Evolutionary conservation across 257 asterid genomes (phyloP).

Genomic region (Solanum sitiens): DNA sequence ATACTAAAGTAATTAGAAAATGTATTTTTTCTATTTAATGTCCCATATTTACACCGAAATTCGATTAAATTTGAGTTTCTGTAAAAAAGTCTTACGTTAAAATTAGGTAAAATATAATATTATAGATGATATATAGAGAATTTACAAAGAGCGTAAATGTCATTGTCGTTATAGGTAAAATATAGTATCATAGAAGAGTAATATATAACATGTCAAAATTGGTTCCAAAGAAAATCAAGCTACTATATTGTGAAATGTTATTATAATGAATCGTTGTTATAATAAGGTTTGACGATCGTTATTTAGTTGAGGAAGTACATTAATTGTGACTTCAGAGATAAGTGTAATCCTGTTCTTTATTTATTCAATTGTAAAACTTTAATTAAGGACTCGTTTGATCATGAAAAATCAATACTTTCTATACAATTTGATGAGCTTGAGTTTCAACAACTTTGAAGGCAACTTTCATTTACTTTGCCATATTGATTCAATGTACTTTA

Average conservation of each 20-base stretch:
- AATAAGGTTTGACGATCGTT: rapidly evolving
- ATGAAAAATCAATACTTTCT: neutral
- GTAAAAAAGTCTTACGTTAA: too few relatives aligned
- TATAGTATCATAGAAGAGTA: too few relatives aligned
- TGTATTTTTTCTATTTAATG: too few relatives aligned
- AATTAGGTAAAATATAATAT: too few relatives aligned
- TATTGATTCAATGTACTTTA: neutral
- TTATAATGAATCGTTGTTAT: too few relatives aligned
- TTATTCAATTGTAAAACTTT: too few relatives aligned
- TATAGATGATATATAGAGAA: too few relatives aligned
- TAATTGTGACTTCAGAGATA: too few relatives aligned
- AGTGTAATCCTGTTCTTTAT: neutral
- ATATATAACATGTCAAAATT: neutral
- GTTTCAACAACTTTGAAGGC: neutral
- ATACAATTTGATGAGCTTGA: neutral
- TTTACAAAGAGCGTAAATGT: too few relatives aligned
- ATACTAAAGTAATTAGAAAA: neutral
- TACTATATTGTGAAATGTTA: too few relatives aligned
- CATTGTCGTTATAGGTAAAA: too few relatives aligned
- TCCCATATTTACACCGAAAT: rapidly evolving
- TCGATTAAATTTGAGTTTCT: too few relatives aligned
- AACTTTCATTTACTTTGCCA: neutral
- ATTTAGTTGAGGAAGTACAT: neutral
- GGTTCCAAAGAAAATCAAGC: neutral
- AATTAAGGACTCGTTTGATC: neutral